Base-by-base conservation (phyloP, 495 filamentous ascomycete genomes). In the Talaromyces adpressus region DNA sequence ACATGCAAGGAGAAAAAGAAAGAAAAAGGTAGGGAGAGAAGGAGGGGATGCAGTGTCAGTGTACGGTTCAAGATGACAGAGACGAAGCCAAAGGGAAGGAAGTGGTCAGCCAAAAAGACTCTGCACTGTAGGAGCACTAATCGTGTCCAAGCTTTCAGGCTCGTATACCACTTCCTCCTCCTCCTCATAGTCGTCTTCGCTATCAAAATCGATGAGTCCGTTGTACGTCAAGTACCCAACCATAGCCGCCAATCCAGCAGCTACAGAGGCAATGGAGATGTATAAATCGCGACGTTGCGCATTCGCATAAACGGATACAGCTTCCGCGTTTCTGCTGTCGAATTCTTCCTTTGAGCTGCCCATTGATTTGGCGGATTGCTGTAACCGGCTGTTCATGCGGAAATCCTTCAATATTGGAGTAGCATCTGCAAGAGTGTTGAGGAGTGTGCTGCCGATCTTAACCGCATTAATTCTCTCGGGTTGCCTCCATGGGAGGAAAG, bases 211-310 rank as follows among this genome's bases (percentile, higher is more conserved):
- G n/a, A 79, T 63, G 30, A 75, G 62, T 7, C 77, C 76, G 18
- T 70, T 65, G 27, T 77, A 70, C 1, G 72, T 63, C 73, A 77
- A 69, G 54, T 81, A 81, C n/a, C 76, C 78, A 7, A 79, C 63
- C 29, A 79, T 64, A 12, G 75, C 72, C 4, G 70, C 76, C 20
- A 73, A 45, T 18, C 72, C 75, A 16, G 68, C 77, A 45, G 74
- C 71, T 4, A 71, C 77, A 8, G 74, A 61, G 22, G 69, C 77
- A 54, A 79, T 67, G 6, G 77, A 79, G 1, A 79, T 59, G 41
- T 73, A 71, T 20, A 75, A 68, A 62, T 81, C 78, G 57, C 68
- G 73, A 49, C 72, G 75, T 34, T 67, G 68, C 1, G 69, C 62
- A 32, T 64, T 64, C 1, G 71, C 74, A 66, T 71, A 71, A 12